Evolutionary conservation across 2,329 filamentous ascomycete species (phyloP).

Genomic region (Dothiorella sarmentorum): DNA sequence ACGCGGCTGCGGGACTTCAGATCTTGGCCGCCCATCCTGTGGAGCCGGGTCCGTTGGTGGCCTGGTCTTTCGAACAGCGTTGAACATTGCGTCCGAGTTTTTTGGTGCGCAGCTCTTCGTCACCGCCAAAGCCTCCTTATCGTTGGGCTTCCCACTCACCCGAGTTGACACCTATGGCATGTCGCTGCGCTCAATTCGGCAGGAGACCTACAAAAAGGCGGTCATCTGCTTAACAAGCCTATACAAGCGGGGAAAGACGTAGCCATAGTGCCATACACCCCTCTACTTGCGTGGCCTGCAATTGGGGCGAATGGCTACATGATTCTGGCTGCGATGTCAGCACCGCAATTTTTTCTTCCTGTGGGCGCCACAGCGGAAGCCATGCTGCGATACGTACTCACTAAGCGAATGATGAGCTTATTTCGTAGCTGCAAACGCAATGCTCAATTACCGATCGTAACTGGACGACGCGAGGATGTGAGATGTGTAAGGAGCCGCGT

Average conservation of each 20-base stretch:
- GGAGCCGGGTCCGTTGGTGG: background rate
- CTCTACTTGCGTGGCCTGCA: too few species aligned
- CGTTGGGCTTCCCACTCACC: background rate
- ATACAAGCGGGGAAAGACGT: background rate
- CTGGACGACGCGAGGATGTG: background rate
- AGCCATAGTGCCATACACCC: too few species aligned
- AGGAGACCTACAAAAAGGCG: slow-evolving; percentile 5
- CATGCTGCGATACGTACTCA: background rate
- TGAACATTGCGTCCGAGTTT: background rate
- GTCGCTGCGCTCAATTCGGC: background rate
- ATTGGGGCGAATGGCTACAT: background rate
- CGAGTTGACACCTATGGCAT: background rate
- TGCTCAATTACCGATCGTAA: slow-evolving; percentile 7
- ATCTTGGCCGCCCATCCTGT: slow-evolving; percentile 8
- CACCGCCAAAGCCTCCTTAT: slow-evolving; percentile 8
- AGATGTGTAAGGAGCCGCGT: background rate
- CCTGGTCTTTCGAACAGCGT: slow-evolving; percentile 1
- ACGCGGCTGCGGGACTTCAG: slow-evolving; percentile 10
- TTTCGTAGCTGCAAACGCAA: background rate
- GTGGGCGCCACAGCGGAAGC: background rate
- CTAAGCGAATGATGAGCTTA: slow-evolving; percentile 9
- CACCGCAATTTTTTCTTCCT: background rate
- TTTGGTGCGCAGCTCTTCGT: background rate
- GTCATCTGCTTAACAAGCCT: background rate
- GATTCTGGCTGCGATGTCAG: background rate